phyloP scores from a whole-genome alignment of 1,284 basidiomycete species.

The Microbotryomycetes sp. region DNA sequence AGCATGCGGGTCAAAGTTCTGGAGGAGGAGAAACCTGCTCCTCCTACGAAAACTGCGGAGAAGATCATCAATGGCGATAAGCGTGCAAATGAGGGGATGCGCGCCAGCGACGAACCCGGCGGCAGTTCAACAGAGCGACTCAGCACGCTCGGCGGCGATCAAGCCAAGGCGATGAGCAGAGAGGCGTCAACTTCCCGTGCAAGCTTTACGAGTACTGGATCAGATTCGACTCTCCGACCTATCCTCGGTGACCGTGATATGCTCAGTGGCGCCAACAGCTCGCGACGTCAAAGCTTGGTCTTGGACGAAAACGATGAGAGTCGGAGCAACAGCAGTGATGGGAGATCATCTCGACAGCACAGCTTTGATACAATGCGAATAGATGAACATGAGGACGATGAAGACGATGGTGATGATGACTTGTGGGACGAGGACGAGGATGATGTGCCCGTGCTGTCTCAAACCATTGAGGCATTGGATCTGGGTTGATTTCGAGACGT shows the following conservation, averaged over 20 bases:
- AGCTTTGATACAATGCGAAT: no score
- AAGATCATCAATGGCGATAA: neutral
- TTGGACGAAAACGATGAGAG: neutral
- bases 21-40: neutral
- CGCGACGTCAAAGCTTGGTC: neutral
- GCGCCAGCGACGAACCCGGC: neutral
- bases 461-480: conserved; percentile 7
- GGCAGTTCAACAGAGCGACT: neutral
- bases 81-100: neutral
- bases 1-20: neutral
- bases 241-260: neutral
- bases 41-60: neutral
- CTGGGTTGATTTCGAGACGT: neutral
- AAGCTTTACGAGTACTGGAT: no score
- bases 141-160: neutral
- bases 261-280: neutral
- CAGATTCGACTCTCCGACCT: neutral
- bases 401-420: conserved; percentile 5
- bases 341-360: no score
- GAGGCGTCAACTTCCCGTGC: neutral
- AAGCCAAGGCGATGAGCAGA: neutral
- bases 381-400: neutral
- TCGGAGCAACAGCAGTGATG: no score
- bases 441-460: neutral
- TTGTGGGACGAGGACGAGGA: conserved; percentile 3